Percentiles rank a stretch among this genome's conserved stretches.
These are phyloP conservation scores for Kodamaea leandrae DNA, from an alignment of 805 yeast species.

Conservation along the genomic window DNA sequence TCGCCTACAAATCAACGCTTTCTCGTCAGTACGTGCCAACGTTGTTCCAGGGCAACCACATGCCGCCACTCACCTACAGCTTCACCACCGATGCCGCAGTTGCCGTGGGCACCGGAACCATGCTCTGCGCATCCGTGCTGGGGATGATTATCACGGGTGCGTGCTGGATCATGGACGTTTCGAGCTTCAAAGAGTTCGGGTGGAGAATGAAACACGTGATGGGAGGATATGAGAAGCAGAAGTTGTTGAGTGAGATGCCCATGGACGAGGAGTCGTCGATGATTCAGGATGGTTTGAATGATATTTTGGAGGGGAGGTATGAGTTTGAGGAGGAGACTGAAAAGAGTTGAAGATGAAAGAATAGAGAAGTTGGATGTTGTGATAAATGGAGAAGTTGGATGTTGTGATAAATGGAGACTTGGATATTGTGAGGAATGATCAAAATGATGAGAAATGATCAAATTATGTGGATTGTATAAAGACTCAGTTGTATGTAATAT, in stretches of 20 bases:
- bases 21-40: constrained; percentile 73
- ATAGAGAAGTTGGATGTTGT: too few relatives aligned
- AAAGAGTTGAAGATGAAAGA: not conserved
- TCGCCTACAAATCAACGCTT: constrained; percentile 72
- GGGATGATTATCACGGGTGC: constrained; percentile 72
- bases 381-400: too few relatives aligned
- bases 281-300: constrained; percentile 55
- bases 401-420: too few relatives aligned
- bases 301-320: constrained; percentile 46
- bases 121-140: constrained; percentile 68
- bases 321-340: constrained; percentile 23
- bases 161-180: constrained; percentile 78
- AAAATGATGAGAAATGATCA: too few relatives aligned
- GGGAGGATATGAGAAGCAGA: constrained; percentile 67
- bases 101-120: constrained; percentile 79
- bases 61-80: constrained; percentile 74
- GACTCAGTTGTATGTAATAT: too few relatives aligned
- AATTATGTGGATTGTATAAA: too few relatives aligned
- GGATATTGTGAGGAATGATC: too few relatives aligned
- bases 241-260: constrained; percentile 40
- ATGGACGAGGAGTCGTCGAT: constrained; percentile 59
- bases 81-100: constrained; percentile 80
- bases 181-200: constrained; percentile 68
- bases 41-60: constrained; percentile 79
- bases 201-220: constrained; percentile 57